phyloP scores from a whole-genome alignment of 1,284 basidiomycete genomes.

The Ustilago shanxiensis region DNA sequence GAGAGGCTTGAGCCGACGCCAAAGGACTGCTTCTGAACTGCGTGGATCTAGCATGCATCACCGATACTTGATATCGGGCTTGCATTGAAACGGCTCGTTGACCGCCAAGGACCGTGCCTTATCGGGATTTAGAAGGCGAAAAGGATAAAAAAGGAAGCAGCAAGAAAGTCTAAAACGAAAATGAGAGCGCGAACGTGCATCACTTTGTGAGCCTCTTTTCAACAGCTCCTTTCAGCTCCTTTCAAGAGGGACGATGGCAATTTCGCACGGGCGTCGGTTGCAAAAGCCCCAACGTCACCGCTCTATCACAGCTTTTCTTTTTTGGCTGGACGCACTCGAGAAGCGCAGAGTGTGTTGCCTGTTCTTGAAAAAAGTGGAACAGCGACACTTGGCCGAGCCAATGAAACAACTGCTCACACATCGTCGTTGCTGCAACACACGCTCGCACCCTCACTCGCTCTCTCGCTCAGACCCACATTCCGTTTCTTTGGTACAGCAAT shows the following conservation, averaged over 20 bases:
- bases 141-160: neutral
- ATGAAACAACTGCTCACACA: neutral
- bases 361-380: conserved; percentile 1
- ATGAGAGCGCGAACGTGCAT: neutral
- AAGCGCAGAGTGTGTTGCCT: neutral
- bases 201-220: too few species aligned
- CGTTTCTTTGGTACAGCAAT: neutral
- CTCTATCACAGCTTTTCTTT: neutral
- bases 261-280: conserved; percentile 3
- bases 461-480: neutral
- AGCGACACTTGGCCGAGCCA: neutral
- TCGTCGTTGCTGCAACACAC: neutral
- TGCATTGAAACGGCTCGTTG: neutral
- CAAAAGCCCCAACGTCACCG: conserved; percentile 1
- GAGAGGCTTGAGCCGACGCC: neutral
- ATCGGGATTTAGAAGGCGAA: neutral
- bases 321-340: too few species aligned
- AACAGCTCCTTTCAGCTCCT: neutral
- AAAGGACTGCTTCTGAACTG: neutral
- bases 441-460: neutral
- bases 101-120: neutral
- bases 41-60: neutral
- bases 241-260: neutral
- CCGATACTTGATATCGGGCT: neutral
- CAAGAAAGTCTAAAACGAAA: neutral